These are phyloP conservation scores for Colletotrichum sp. DNA, from an alignment of 2,329 filamentous ascomycete species.

Conservation along the genomic window DNA sequence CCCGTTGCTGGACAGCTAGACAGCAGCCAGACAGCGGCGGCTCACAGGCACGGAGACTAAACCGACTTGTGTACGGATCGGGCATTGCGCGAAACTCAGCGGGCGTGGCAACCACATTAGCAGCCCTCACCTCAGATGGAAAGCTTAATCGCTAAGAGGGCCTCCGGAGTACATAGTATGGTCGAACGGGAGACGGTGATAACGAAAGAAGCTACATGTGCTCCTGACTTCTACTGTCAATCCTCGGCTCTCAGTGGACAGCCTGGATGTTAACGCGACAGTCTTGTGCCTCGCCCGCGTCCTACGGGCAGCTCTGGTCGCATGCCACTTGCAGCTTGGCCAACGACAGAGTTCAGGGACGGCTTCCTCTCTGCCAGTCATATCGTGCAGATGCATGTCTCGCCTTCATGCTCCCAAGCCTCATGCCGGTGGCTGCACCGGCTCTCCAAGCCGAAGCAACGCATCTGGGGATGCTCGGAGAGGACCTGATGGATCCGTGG, in stretches of 20 bases:
- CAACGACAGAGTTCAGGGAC: background rate
- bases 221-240: background rate
- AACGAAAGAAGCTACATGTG: background rate
- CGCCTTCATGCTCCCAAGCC: slow-evolving; percentile 6
- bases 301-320: background rate
- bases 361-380: slow-evolving; percentile 3
- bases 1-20: background rate
- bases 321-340: slow-evolving; percentile 1
- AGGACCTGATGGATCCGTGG: background rate
- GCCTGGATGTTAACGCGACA: background rate
- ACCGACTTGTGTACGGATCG: slow-evolving; percentile 3
- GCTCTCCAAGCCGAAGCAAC: slow-evolving; percentile 1
- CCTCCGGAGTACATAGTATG: background rate
- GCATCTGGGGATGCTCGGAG: background rate
- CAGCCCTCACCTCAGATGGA: slow-evolving; percentile 1
- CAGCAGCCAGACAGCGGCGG: background rate
- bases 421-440: slow-evolving; percentile 13
- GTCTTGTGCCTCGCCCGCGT: background rate
- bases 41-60: slow-evolving; percentile 8
- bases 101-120: slow-evolving; percentile 4
- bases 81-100: slow-evolving; percentile 14
- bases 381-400: slow-evolving; percentile 11
- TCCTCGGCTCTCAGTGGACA: background rate
- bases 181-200: background rate
- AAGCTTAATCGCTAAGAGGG: slow-evolving; percentile 6